phyloP scores from a whole-genome alignment of 2,329 filamentous ascomycete species.

The Arachnopeziza araneosa region DNA sequence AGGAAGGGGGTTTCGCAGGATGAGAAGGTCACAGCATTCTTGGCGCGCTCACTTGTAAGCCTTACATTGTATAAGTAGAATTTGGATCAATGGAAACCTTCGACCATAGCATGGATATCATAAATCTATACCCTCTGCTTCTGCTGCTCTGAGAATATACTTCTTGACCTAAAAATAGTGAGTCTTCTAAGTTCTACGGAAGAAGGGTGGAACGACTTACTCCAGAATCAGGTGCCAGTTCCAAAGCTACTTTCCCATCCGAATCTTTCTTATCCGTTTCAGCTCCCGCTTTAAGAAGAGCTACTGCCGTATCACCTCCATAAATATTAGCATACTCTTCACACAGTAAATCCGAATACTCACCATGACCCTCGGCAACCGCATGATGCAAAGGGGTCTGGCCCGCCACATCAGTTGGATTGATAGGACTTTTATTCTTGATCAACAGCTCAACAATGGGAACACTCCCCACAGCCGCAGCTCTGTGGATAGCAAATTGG shows the following conservation, averaged over 20 bases:
- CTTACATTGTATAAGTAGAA: neutral
- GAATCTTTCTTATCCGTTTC: constrained; percentile 71
- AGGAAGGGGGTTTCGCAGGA: neutral
- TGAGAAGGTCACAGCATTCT: constrained; percentile 3
- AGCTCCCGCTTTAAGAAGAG: constrained; percentile 77
- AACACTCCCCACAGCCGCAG: constrained; percentile 82
- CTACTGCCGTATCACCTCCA: constrained; percentile 71
- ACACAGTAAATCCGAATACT: constrained; percentile 17
- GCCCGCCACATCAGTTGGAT: constrained; percentile 76
- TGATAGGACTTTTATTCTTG: constrained; percentile 71
- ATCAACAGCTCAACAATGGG: constrained; percentile 80
- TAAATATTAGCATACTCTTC: neutral
- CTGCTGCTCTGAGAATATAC: constrained; percentile 73
- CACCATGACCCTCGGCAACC: constrained; percentile 67
- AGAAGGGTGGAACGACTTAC: constrained; percentile 40
- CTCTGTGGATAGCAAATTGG: constrained; percentile 87
- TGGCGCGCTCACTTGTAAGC: neutral
- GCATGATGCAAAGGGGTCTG: constrained; percentile 89
- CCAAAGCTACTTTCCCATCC: constrained; percentile 67
- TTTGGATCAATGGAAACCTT: constrained; percentile 1
- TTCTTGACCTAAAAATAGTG: constrained; percentile 52
- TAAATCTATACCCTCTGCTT: constrained; percentile 76
- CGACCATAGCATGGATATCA: constrained; percentile 3
- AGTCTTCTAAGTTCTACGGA: neutral
- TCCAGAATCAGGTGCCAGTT: constrained; percentile 81